phyloP scores from a whole-genome alignment of 441 rosid genomes.

The Jatropha multifida region DNA sequence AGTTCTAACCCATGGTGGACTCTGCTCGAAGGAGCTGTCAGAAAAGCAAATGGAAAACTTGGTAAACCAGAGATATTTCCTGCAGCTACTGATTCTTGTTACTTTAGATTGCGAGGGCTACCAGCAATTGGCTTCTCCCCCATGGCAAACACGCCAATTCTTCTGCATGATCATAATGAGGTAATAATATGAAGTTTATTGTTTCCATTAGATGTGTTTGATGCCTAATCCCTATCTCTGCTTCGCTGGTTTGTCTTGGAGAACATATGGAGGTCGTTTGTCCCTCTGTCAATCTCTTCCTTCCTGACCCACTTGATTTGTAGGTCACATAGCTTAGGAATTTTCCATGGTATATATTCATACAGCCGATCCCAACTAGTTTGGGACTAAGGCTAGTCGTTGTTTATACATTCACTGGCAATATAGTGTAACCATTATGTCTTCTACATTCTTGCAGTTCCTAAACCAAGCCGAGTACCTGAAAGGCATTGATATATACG shows the following conservation, averaged over 20 bases:
- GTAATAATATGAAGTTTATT: slow-evolving; percentile 29
- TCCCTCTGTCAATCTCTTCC: neutral
- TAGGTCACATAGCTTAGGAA: neutral
- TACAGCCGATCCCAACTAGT: no score
- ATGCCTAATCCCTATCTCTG: no score
- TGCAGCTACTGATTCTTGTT: slow-evolving; percentile 84
- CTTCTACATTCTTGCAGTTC: slow-evolving; percentile 52
- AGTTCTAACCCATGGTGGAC: slow-evolving; percentile 87
- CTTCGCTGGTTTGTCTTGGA: neutral
- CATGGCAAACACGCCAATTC: slow-evolving; percentile 82
- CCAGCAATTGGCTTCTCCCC: slow-evolving; percentile 95
- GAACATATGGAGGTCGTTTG: neutral
- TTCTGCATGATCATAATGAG: slow-evolving; percentile 97
- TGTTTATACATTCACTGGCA: neutral
- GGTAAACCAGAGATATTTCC: slow-evolving; percentile 85
- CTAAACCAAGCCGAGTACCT: slow-evolving; percentile 72
- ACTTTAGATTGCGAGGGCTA: slow-evolving; percentile 60
- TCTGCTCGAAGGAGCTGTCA: slow-evolving; percentile 71
- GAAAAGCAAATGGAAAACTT: slow-evolving; percentile 64
- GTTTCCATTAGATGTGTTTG: neutral
- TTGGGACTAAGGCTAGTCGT: no score
- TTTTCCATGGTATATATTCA: neutral
- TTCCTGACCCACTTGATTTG: neutral
- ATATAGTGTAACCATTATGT: slow-evolving; percentile 2
- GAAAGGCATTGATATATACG: slow-evolving; percentile 77